Conservation (phyloP, 164 flowering plant genomes). For the Brasenia schreberi region DNA sequence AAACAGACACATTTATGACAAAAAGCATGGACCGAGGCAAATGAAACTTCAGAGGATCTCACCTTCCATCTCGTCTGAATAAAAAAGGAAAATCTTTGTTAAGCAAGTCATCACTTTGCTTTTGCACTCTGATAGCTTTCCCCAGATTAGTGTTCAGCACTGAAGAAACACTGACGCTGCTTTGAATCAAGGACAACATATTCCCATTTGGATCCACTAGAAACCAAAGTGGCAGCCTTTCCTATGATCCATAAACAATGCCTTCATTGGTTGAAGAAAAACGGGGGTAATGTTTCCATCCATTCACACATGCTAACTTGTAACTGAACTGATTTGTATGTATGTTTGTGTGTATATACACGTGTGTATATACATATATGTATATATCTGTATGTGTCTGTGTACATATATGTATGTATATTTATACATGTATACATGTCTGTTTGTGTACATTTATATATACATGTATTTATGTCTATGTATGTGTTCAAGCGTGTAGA, state of each 20-base stretch:
- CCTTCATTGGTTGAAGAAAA: constrained; percentile 17
- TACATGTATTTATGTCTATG: no score
- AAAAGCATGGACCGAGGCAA: no score
- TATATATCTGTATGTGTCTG: no score
- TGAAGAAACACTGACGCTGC: constrained; percentile 10
- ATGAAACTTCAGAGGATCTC: neutral
- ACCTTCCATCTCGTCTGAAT: constrained; percentile 67
- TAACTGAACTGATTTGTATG: neutral
- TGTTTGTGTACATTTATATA: no score
- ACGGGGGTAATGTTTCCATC: neutral
- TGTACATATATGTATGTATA: no score
- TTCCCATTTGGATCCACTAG: constrained; percentile 11
- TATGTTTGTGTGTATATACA: no score
- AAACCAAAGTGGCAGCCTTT: constrained; percentile 10
- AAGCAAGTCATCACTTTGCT: constrained; percentile 54
- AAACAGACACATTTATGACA: no score
- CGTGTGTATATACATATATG: no score
- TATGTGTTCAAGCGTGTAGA: no score
- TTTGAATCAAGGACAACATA: constrained; percentile 15
- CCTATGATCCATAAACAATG: constrained; percentile 30
- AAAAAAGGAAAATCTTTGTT: constrained; percentile 39
- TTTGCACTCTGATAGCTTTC: constrained; percentile 1
- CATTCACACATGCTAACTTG: neutral
- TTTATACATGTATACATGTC: no score
- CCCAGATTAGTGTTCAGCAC: constrained; percentile 1